A percentile compares a stretch with the other conserved stretches of the same genome.
Evolutionary conservation across 2,329 filamentous ascomycete genomes (phyloP).

Genomic region (Spiromastix sp.): DNA sequence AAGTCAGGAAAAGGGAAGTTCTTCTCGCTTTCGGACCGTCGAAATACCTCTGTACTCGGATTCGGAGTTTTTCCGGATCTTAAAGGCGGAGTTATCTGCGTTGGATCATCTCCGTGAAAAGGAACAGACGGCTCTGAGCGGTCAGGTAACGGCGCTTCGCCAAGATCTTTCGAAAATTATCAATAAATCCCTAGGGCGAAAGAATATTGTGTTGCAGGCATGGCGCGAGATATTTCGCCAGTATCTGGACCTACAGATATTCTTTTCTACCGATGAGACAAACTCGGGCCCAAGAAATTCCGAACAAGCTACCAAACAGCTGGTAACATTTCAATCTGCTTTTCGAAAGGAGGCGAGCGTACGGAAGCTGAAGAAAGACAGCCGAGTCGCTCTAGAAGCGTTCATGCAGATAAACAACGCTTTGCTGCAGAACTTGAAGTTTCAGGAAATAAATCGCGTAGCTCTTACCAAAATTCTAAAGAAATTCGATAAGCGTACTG

Average conservation of each 20-base stretch:
- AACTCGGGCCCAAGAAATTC: conserved; percentile 60
- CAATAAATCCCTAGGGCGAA: conserved; percentile 54
- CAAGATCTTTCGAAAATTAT: conserved; percentile 50
- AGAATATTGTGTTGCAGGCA: conserved; percentile 53
- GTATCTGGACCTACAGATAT: conserved; percentile 69
- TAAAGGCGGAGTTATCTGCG: conserved; percentile 60
- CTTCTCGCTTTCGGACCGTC: conserved; percentile 36
- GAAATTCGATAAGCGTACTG: conserved; percentile 82
- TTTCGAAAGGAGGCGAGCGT: conserved; percentile 39
- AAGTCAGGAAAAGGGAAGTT: conserved; percentile 8
- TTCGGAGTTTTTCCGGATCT: conserved; percentile 65
- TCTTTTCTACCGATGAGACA: conserved; percentile 67
- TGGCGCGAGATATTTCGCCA: conserved; percentile 78
- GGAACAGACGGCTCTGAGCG: conserved; percentile 54
- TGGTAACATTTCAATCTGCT: conserved; percentile 63
- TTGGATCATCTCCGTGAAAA: conserved; percentile 58
- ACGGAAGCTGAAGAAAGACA: conserved; percentile 50
- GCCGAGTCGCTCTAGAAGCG: conserved; percentile 51
- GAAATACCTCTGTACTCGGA: conserved; percentile 70
- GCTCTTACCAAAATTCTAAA: conserved; percentile 79
- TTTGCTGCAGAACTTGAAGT: conserved; percentile 70
- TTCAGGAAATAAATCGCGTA: conserved; percentile 71
- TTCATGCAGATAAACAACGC: conserved; percentile 65
- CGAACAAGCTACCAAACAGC: conserved; percentile 53
- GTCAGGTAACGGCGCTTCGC: conserved; percentile 55